Conservation (phyloP, 805 yeast genomes). For the Zygosaccharomyces bisporus region DNA sequence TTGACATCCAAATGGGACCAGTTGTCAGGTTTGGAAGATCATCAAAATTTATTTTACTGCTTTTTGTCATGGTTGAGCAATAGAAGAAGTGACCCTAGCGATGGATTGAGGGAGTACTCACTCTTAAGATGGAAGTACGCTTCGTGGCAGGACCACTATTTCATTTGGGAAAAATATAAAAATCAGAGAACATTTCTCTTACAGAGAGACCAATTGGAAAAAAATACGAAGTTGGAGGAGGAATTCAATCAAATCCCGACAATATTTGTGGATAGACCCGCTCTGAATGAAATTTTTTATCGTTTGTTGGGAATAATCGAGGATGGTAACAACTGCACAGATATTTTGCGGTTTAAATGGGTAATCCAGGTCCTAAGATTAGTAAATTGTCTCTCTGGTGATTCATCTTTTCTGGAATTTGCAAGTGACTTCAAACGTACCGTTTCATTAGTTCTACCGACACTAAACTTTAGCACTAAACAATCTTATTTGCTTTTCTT, state of each 20-base stretch:
- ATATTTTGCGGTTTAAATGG: conserved; percentile 15
- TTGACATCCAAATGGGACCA: conserved; percentile 44
- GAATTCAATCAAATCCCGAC: neutral
- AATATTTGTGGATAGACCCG: conserved; percentile 1
- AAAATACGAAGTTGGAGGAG: neutral
- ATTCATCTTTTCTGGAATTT: conserved; percentile 14
- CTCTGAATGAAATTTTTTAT: conserved; percentile 12
- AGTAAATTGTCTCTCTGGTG: conserved; percentile 14
- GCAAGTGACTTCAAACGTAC: conserved; percentile 14
- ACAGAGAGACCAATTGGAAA: conserved; percentile 1
- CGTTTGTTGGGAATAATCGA: conserved; percentile 16
- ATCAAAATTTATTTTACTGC: conserved; percentile 26
- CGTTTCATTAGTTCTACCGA: conserved; percentile 1
- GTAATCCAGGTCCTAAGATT: conserved; percentile 17
- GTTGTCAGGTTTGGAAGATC: conserved; percentile 13
- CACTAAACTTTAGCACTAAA: conserved; percentile 5
- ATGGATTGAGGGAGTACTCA: neutral
- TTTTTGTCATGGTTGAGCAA: conserved; percentile 47
- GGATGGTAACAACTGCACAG: neutral
- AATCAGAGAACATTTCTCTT: conserved; percentile 21
- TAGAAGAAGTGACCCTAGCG: neutral
- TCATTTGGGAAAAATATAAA: conserved; percentile 12
- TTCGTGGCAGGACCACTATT: conserved; percentile 8
- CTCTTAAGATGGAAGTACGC: conserved; percentile 2
- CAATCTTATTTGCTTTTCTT: conserved; percentile 3